Percentiles rank a stretch among this genome's conserved stretches.
Evolutionary conservation across 495 filamentous ascomycete species (phyloP).

Genomic region (Lasiosphaeria hispida): DNA sequence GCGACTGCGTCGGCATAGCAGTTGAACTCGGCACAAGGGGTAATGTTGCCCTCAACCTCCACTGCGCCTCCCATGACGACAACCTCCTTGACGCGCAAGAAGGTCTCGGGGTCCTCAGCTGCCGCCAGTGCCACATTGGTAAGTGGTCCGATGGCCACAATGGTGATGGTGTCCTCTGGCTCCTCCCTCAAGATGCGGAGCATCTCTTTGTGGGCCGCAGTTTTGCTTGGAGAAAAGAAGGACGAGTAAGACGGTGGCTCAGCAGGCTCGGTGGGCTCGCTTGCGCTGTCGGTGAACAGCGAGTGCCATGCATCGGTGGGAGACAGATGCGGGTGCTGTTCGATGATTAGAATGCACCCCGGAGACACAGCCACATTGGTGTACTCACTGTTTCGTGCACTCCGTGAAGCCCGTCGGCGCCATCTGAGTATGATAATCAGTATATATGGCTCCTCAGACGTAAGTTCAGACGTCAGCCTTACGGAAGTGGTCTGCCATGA

Average conservation of each 20-base stretch:
- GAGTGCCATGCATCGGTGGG: constrained; percentile 81
- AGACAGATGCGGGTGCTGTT: constrained; percentile 80
- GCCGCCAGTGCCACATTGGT: constrained; percentile 91
- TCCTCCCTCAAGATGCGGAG: constrained; percentile 75
- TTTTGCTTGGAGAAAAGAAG: constrained; percentile 70
- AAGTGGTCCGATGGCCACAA: constrained; percentile 85
- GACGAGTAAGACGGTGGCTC: constrained; percentile 43
- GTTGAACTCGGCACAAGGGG: constrained; percentile 82
- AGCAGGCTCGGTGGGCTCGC: constrained; percentile 34
- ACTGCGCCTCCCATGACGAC: constrained; percentile 98
- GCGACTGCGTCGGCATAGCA: constrained; percentile 78
- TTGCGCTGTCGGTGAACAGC: constrained; percentile 62
- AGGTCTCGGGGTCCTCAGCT: constrained; percentile 76
- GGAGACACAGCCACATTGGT: neutral
- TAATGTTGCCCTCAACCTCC: constrained; percentile 72
- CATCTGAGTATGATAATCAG: constrained; percentile 56
- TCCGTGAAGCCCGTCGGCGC: constrained; percentile 84
- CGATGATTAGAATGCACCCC: constrained; percentile 13
- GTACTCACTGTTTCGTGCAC: constrained; percentile 72
- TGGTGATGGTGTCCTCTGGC: constrained; percentile 77
- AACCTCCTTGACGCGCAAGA: constrained; percentile 84
- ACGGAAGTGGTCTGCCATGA: constrained; percentile 93
- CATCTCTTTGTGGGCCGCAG: constrained; percentile 77
- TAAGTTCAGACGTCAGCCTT: constrained; percentile 1
- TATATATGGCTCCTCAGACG: neutral